Base-by-base conservation (phyloP, 208 protist genomes). In the Herpetomonas samuelpessoai region DNA sequence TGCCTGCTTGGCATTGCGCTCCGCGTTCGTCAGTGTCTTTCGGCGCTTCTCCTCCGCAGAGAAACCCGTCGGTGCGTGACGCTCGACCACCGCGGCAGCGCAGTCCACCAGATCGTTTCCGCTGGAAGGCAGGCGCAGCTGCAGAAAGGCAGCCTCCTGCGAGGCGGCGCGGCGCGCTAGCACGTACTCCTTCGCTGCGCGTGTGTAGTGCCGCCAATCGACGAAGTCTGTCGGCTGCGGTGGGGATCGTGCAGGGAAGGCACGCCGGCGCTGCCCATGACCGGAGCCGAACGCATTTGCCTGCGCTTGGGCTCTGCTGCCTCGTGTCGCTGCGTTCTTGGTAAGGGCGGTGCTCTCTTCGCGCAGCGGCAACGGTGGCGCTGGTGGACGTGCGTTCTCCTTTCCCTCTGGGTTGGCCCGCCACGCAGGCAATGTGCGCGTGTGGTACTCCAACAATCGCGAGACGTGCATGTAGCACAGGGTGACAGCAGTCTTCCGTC, bases 381-480 rank as follows among this genome's bases (percentile, higher is more conserved):
- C n/a, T n/a, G n/a, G n/a, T n/a, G n/a, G n/a, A n/a, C n/a, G n/a
- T n/a, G n/a, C n/a, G n/a, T n/a, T n/a, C n/a, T n/a, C n/a, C n/a
- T n/a, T n/a, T n/a, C n/a, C n/a, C n/a, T n/a, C n/a, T n/a, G n/a
- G n/a, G n/a, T n/a, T n/a, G n/a, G n/a, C n/a, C n/a, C n/a, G n/a
- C n/a, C n/a, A n/a, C n/a, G n/a, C n/a, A n/a, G n/a, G n/a, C n/a
- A n/a, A n/a, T n/a, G n/a, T n/a, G n/a, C n/a, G n/a, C n/a, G 68
- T 76, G 56, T 76, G 85, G 63, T 88, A 69, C 57, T 92, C 77
- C n/a, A 94, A 76, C 10, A 94, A 77, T 19, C 58, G 28, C 19
- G 61, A 53, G 3, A 82, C 88, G 61, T 94, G 88, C 82, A 92
- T 87, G 65, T 65, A 89, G 59, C 84, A 94, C 3, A 94, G 65